Evolutionary conservation across 139 green algal species (phyloP).

Genomic region (Chlorella sp.): DNA sequence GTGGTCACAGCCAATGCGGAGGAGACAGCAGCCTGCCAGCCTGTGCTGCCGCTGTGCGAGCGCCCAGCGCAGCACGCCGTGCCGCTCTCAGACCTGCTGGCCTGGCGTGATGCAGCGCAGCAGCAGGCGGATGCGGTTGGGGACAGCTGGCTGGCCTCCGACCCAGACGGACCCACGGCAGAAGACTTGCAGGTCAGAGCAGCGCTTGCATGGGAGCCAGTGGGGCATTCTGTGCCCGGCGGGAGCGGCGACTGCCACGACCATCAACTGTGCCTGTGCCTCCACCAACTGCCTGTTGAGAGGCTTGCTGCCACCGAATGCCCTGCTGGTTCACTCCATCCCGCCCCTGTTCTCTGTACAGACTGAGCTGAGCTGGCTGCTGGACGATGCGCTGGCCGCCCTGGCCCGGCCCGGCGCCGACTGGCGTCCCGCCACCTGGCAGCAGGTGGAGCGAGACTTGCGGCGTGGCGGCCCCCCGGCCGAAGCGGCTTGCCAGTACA

Average conservation of each 20-base stretch:
- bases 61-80: constrained; percentile 5
- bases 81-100: neutral
- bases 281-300: too few species aligned
- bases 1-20: neutral
- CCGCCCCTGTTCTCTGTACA: constrained; percentile 14
- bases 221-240: too few species aligned
- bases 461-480: neutral
- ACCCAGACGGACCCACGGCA: constrained; percentile 16
- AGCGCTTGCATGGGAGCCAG: too few species aligned
- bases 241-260: too few species aligned
- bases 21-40: neutral
- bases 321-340: too few species aligned
- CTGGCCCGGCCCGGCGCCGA: neutral
- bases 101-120: constrained; percentile 24
- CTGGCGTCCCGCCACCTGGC: constrained; percentile 51
- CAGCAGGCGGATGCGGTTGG: neutral
- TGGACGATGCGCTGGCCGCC: constrained; percentile 71
- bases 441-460: constrained; percentile 46
- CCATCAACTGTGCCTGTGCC: too few species aligned
- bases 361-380: constrained; percentile 76
- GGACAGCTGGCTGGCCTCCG: constrained; percentile 10
- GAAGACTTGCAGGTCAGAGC: constrained; percentile 38
- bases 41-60: constrained; percentile 41
- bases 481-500: constrained; percentile 19
- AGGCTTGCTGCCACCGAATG: too few species aligned